Base-by-base conservation (phyloP, 768 basidiomycete species). In the Auricularia heimuer region DNA sequence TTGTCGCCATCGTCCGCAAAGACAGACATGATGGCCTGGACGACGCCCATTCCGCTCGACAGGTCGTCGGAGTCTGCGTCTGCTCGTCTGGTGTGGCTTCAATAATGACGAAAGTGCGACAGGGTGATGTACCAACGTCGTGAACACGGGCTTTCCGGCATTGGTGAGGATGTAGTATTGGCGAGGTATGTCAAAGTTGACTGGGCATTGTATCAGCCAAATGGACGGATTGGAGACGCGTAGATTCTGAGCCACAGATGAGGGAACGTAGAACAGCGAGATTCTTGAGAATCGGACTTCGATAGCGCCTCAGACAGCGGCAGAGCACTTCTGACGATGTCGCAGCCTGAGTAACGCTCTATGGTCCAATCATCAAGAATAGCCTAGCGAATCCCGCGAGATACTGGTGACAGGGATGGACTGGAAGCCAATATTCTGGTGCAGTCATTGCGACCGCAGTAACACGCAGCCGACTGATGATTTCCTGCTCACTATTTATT, bases 61-160 rank as follows among this genome's bases (percentile, higher is more conserved):
- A 88, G 80, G 66, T 83, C 82, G 65, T 90, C 88, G 18, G 80
- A 76, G 62, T 87, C 84, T 64, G 82, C 83, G 56, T 78, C 79
- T 56, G 79, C 79, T 58, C 85, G 78, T 51, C 80, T 82, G 70
- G 84, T 86, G 64, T 64, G 6, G 64, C 16, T 3, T 24, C 63
- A 33, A 39, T 61, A 54, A 29, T 21, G n/a, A 42, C 10, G 16
- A 21, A 39, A 7, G 34, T 10, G 34, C 47, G 36, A 29, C 29
- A n/a, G 60, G 42, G 24, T 54, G 29, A 63, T n/a, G 11, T 8
- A 69, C 78, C 66, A 74, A 90, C 94, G 91, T 92, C 54, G 86
- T 81, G 71, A 91, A 99, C 11, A 99, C 94, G n/a, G 95, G 95
- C 75, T 99, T 98, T 35, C 97, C 97, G 36, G 97, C 97, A 67